Conservation (phyloP, 1,284 basidiomycete species). For the Sporisorium exsertum region DNA sequence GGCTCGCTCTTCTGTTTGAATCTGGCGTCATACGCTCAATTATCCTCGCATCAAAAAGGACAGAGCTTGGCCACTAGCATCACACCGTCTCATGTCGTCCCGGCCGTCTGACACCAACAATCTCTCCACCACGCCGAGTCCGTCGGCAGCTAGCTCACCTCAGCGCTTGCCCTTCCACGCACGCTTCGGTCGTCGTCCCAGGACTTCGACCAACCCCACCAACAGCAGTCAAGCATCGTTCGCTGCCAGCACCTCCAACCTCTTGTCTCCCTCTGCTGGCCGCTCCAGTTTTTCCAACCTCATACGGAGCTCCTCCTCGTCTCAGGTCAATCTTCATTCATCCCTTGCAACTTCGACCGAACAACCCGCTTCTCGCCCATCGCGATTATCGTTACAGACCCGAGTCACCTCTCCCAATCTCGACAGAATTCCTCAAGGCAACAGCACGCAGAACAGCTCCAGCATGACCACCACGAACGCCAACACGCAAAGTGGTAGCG, state of each 20-base stretch:
- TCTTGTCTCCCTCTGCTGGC: slow-evolving; percentile 17
- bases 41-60: not conserved
- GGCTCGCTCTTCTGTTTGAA: not conserved
- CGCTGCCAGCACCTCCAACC: slow-evolving; percentile 46
- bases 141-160: slow-evolving; percentile 9
- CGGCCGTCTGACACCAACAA: slow-evolving; percentile 12
- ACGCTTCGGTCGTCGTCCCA: slow-evolving; percentile 31
- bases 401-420: slow-evolving; percentile 15
- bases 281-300: slow-evolving; percentile 23
- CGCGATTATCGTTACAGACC: slow-evolving; percentile 14
- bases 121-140: slow-evolving; percentile 2
- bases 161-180: slow-evolving; percentile 22
- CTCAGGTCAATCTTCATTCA: slow-evolving; percentile 27
- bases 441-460: not conserved
- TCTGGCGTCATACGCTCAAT: not conserved
- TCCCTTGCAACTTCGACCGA: slow-evolving; percentile 1
- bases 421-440: slow-evolving; percentile 2
- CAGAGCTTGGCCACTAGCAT: not conserved
- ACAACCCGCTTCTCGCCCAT: slow-evolving; percentile 10
- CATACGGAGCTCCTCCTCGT: slow-evolving; percentile 38
- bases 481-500: slow-evolving; percentile 8
- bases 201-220: slow-evolving; percentile 21
- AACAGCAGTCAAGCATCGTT: slow-evolving; percentile 17
- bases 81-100: slow-evolving; percentile 18
- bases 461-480: slow-evolving; percentile 31